Base-by-base conservation (phyloP, 257 asterid genomes). In the Nicotiana attenuata region DNA sequence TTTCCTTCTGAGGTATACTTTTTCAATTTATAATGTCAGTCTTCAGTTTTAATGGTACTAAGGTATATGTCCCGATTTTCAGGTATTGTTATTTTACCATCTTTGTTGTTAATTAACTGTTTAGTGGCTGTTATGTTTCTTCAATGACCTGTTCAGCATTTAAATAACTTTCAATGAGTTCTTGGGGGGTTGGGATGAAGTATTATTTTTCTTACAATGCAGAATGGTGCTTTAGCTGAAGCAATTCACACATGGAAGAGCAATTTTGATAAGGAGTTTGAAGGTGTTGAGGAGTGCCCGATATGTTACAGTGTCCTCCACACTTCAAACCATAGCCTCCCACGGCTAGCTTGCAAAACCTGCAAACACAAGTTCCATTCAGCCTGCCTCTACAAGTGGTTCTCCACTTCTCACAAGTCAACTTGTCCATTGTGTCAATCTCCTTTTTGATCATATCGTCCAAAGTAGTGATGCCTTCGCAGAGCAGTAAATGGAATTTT, bases 231-330 rank as follows among this genome's bases (percentile, higher is more conserved):
- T 80, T 83, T 96, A 65, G 99, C 98, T 64, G 99, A 96, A 87
- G 97, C 98, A 64, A 94, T 96, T 90, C 88, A 93, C 82, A 91
- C 85, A 88, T 96, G 99, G 98, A 96, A 96, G 84, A 93, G 90
- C 89, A 96, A 96, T 82, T 94, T 96, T 31, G 99, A 96, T 87
- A 96, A 96, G 92, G 98, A 92, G 85, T 96, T 96, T 65, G 99
- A 94, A 87, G 99, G 99, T 65, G 97, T 96, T 80, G 99, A 94
- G 89, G 99, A 96, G 85, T 96, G 99, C 80, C 99, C 99, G 28
- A 96, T 96, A 83, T 96, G 99, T 85, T 96, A 94, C 57, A 96
- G 99, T 85, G 97, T 96, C 78, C 93, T 96, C 85, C 99, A 96
- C 82, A 96, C 99, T 9, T 84, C 89, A 80, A 91, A 93, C 85